Evolutionary conservation across 2,329 filamentous ascomycete species (phyloP).

Genomic region (Pseudogymnoascus sp.): DNA sequence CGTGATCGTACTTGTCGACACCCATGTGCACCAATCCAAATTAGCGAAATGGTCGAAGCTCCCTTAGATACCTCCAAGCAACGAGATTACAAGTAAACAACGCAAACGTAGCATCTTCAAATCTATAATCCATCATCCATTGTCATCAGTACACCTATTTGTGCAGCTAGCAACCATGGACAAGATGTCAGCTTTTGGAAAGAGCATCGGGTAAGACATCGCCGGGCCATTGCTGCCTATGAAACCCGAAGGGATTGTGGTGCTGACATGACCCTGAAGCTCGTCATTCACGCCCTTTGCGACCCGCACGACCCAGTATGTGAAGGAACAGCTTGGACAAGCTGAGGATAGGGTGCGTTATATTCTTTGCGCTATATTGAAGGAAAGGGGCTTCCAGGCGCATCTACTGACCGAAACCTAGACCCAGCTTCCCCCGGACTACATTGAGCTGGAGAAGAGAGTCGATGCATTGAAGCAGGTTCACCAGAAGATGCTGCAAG

Average conservation of each 20-base stretch:
- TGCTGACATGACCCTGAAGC: slow-evolving; percentile 49
- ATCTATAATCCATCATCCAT: background rate
- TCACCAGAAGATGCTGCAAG: slow-evolving; percentile 92
- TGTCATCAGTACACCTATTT: slow-evolving; percentile 1
- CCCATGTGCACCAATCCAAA: slow-evolving; percentile 7
- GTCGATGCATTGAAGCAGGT: slow-evolving; percentile 96
- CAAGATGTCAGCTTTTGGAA: slow-evolving; percentile 61
- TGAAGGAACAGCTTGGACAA: slow-evolving; percentile 94
- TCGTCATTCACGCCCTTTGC: slow-evolving; percentile 87
- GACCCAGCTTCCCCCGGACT: slow-evolving; percentile 95
- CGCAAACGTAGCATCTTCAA: slow-evolving; percentile 2
- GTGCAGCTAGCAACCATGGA: slow-evolving; percentile 43
- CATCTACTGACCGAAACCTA: slow-evolving; percentile 29
- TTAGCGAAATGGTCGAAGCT: slow-evolving; percentile 6
- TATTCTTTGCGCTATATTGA: slow-evolving; percentile 4
- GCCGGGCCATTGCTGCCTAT: slow-evolving; percentile 12
- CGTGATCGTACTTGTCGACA: background rate
- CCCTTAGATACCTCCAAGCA: background rate
- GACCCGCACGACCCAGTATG: slow-evolving; percentile 89
- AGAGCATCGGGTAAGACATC: slow-evolving; percentile 55
- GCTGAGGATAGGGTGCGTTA: slow-evolving; percentile 75
- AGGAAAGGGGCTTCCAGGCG: slow-evolving; percentile 10
- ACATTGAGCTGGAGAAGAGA: slow-evolving; percentile 96
- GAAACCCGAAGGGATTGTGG: slow-evolving; percentile 21
- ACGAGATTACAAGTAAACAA: slow-evolving; percentile 4